Conservation (phyloP, 1,139 yeast genomes). For the Sugiyamaella paludigena region DNA sequence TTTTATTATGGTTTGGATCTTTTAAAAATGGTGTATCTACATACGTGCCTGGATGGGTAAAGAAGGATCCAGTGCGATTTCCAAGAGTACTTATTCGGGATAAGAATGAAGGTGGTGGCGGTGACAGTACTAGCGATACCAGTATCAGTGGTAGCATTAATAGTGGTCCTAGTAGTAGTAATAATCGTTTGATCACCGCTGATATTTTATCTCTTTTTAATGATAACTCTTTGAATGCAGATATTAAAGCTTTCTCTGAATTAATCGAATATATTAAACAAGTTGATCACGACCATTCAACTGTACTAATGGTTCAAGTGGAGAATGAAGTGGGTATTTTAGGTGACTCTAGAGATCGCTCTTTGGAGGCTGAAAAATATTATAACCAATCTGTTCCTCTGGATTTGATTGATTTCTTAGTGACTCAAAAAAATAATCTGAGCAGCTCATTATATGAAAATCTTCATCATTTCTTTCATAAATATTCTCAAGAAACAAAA, state of each 20-base stretch:
- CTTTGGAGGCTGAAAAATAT: not conserved
- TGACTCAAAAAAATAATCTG: not conserved
- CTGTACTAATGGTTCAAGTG: slow-evolving; percentile 17
- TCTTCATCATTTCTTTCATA: slow-evolving; percentile 8
- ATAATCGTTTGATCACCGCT: not conserved
- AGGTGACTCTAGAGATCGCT: slow-evolving; percentile 13
- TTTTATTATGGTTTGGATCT: slow-evolving; percentile 20
- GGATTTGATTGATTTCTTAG: slow-evolving; percentile 9
- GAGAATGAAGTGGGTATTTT: slow-evolving; percentile 19
- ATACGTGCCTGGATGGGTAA: slow-evolving; percentile 19
- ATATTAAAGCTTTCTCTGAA: slow-evolving; percentile 12
- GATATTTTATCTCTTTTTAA: slow-evolving; percentile 11
- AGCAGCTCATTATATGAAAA: slow-evolving; percentile 3
- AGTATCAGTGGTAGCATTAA: too few species aligned
- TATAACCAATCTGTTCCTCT: slow-evolving; percentile 10
- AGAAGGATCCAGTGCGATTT: slow-evolving; percentile 9
- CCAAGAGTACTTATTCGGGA: slow-evolving; percentile 13
- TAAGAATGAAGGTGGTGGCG: not conserved
- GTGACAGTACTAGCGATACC: not conserved
- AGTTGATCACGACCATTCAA: slow-evolving; percentile 7
- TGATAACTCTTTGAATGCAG: slow-evolving; percentile 8
- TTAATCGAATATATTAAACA: slow-evolving; percentile 13
- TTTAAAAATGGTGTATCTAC: slow-evolving; percentile 18
- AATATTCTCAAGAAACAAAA: not conserved
- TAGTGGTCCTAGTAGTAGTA: too few species aligned